phyloP scores from a whole-genome alignment of 2,329 filamentous ascomycete genomes.

The Cordyceps javanica region DNA sequence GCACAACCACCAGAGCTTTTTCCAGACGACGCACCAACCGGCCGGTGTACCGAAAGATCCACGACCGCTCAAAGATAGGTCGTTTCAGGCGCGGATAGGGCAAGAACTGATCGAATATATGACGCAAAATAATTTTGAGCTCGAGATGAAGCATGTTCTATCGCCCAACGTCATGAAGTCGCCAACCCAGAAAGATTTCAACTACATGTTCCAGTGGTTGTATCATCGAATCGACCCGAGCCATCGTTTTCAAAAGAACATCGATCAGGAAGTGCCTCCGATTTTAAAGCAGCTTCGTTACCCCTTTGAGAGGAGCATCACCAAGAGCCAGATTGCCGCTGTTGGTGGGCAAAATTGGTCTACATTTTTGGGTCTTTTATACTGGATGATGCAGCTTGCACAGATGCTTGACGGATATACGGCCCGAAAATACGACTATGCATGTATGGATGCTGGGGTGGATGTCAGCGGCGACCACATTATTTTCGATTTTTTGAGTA shows the following conservation, averaged over 20 bases:
- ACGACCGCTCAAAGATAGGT: conserved; percentile 73
- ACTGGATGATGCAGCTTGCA: conserved; percentile 99
- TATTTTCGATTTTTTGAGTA: conserved; percentile 86
- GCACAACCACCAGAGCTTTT: conserved; percentile 82
- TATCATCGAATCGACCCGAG: conserved; percentile 93
- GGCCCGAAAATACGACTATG: conserved; percentile 76
- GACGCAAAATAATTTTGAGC: conserved; percentile 88
- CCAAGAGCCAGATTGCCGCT: conserved; percentile 89
- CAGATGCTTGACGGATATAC: conserved; percentile 87
- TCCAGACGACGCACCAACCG: conserved; percentile 75
- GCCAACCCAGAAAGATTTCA: conserved; percentile 97
- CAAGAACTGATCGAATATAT: conserved; percentile 90
- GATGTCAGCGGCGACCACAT: conserved; percentile 88
- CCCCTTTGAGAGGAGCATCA: conserved; percentile 91
- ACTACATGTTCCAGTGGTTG: conserved; percentile 95
- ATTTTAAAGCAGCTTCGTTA: conserved; percentile 91
- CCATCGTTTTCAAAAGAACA: conserved; percentile 88
- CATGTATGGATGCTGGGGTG: conserved; percentile 78
- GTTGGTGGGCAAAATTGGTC: conserved; percentile 97
- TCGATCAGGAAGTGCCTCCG: conserved; percentile 89
- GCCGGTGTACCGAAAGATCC: conserved; percentile 83
- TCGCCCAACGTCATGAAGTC: conserved; percentile 86
- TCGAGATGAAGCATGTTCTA: conserved; percentile 95
- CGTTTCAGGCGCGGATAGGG: conserved; percentile 74
- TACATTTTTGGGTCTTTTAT: conserved; percentile 84